Evolutionary conservation across 192 early-diverging fungal genomes (phyloP).

Genomic region (Entomortierella chlamydospora): DNA sequence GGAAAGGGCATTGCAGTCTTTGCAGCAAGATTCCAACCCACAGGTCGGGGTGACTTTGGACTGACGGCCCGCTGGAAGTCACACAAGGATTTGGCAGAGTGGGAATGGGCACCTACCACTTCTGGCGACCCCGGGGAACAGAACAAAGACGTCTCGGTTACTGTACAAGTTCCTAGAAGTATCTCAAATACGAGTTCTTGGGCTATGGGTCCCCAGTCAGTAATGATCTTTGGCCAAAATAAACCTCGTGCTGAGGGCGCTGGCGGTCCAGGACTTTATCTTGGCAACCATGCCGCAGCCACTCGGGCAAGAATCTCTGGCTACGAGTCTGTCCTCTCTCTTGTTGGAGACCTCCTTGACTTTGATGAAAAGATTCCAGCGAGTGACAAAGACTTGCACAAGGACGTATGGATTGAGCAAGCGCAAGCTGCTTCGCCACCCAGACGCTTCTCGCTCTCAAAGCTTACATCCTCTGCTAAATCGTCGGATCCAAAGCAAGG

Average conservation of each 20-base stretch:
- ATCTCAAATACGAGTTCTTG: constrained; percentile 31
- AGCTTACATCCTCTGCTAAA: constrained; percentile 12
- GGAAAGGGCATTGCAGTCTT: constrained; percentile 40
- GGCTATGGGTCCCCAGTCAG: constrained; percentile 47
- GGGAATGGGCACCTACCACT: constrained; percentile 40
- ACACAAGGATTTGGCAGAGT: constrained; percentile 26
- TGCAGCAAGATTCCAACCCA: constrained; percentile 29
- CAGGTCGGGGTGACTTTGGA: constrained; percentile 50
- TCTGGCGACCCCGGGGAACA: not conserved
- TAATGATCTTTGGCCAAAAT: constrained; percentile 34
- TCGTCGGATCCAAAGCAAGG: not conserved
- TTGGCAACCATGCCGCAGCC: constrained; percentile 52
- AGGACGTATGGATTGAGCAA: constrained; percentile 41
- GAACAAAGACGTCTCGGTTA: constrained; percentile 17
- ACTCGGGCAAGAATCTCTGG: constrained; percentile 46
- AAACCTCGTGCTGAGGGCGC: constrained; percentile 27
- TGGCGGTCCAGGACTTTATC: constrained; percentile 43
- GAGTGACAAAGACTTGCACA: constrained; percentile 45
- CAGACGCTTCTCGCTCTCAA: constrained; percentile 18
- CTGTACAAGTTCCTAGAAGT: constrained; percentile 36
- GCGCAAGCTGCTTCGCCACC: constrained; percentile 6
- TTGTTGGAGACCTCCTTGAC: constrained; percentile 38
- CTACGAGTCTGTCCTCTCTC: constrained; percentile 39
- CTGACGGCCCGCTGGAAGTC: constrained; percentile 45
- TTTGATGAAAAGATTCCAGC: constrained; percentile 50